Evolutionary conservation across 352 stramenopile species (phyloP).

Genomic region (Phytophthora pluvialis): DNA sequence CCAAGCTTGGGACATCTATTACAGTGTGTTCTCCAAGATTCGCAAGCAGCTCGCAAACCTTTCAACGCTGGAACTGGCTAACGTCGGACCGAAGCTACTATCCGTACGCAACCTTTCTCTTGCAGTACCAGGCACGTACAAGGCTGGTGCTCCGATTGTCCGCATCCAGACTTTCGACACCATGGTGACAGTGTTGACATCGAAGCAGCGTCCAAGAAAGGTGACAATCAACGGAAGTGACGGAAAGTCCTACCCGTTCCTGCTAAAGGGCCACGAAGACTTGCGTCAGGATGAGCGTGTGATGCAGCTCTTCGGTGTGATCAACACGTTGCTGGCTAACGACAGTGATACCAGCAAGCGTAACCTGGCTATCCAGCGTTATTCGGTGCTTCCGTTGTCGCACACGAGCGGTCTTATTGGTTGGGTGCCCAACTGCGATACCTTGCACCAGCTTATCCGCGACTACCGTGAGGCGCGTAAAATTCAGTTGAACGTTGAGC

Average conservation of each 20-base stretch:
- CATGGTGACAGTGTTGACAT: conserved; percentile 97
- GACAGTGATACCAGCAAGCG: conserved; percentile 98
- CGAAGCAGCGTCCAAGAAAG: conserved; percentile 98
- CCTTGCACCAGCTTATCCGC: conserved; percentile 99
- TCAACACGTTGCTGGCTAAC: conserved; percentile 99
- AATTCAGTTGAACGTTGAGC: conserved; percentile 96
- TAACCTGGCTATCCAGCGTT: conserved; percentile 98
- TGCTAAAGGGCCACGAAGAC: conserved; percentile 99
- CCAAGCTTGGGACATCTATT: conserved; percentile 99
- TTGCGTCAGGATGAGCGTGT: conserved; percentile 99
- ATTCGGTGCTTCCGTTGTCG: conserved; percentile 98
- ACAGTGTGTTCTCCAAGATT: conserved; percentile 97
- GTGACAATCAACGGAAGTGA: conserved; percentile 98
- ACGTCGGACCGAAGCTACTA: conserved; percentile 97
- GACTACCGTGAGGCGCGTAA: conserved; percentile 94
- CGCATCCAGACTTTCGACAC: conserved; percentile 94
- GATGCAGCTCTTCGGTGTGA: conserved; percentile 99
- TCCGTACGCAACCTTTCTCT: conserved; percentile 95
- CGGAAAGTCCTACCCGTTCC: conserved; percentile 98
- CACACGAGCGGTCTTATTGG: conserved; percentile 99
- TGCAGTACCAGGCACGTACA: conserved; percentile 95
- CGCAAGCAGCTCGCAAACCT: conserved; percentile 94
- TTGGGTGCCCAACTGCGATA: conserved; percentile 99
- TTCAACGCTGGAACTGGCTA: conserved; percentile 96
- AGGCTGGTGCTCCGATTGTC: conserved; percentile 84